A percentile compares a stretch with the other conserved stretches of the same genome.
phyloP scores from a whole-genome alignment of 148 eudicot genomes.

The Oxyria digyna region DNA sequence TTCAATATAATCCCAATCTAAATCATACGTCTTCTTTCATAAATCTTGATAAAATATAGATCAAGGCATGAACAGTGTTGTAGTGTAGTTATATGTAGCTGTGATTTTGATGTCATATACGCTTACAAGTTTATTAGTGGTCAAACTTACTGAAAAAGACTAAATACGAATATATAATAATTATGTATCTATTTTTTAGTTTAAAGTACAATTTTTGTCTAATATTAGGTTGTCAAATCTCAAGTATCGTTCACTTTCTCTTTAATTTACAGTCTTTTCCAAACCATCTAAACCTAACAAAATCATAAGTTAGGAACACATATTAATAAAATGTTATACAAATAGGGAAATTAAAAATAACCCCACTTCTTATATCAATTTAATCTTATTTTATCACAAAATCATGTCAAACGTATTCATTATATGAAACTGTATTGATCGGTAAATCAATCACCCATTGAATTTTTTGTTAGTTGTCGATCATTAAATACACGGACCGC shows the following conservation, averaged over 20 bases:
- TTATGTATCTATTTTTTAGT: neutral
- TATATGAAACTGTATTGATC: neutral
- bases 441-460: neutral
- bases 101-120: too few relatives aligned
- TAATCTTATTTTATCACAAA: neutral
- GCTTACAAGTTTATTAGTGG: too few relatives aligned
- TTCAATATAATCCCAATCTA: too few relatives aligned
- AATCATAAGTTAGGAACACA: neutral
- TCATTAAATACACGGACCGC: neutral
- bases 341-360: neutral
- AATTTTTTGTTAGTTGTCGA: neutral
- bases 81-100: too few relatives aligned
- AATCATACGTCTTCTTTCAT: too few relatives aligned
- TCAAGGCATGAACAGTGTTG: too few relatives aligned
- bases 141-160: neutral
- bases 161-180: neutral
- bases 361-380: neutral
- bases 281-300: conserved; percentile 1
- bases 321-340: neutral
- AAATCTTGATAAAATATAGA: too few relatives aligned
- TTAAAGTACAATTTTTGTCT: neutral
- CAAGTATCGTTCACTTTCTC: neutral
- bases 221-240: neutral
- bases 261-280: neutral
- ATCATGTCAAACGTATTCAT: neutral